These are phyloP conservation scores for Mallotus japonicus DNA, from an alignment of 441 rosid species.

Conservation along the genomic window DNA sequence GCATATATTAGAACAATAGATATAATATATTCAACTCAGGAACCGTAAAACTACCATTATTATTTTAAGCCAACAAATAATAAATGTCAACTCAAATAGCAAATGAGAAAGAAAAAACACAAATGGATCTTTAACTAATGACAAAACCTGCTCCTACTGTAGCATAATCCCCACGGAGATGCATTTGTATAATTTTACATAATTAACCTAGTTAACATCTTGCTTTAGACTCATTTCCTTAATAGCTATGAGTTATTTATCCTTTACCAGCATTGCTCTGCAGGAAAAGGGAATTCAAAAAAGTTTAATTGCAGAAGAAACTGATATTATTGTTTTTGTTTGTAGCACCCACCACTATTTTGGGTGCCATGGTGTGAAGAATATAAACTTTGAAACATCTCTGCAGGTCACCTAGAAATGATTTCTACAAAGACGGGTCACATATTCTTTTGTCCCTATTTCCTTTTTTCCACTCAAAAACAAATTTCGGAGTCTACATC, in stretches of 20 bases:
- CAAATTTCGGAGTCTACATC: no score
- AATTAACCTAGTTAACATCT: background rate
- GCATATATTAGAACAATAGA: conserved; percentile 6
- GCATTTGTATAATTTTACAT: background rate
- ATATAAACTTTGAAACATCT: background rate
- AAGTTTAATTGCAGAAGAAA: background rate
- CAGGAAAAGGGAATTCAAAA: background rate
- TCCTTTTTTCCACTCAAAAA: background rate
- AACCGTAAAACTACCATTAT: background rate
- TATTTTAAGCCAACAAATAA: background rate
- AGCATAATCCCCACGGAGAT: background rate
- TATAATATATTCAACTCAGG: background rate
- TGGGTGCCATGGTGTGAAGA: background rate
- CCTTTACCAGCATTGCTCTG: background rate
- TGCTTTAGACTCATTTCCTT: background rate
- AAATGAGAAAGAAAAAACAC: background rate
- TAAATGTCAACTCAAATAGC: conserved; percentile 4
- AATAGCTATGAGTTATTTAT: background rate
- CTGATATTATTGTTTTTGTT: background rate
- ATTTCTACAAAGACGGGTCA: background rate
- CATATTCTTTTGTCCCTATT: background rate
- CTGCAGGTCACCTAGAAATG: background rate
- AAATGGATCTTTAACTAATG: background rate
- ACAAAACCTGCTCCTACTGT: background rate
- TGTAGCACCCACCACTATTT: background rate